These are phyloP conservation scores for Quercus phellos DNA, from an alignment of 331 rosid species.

Conservation along the genomic window DNA sequence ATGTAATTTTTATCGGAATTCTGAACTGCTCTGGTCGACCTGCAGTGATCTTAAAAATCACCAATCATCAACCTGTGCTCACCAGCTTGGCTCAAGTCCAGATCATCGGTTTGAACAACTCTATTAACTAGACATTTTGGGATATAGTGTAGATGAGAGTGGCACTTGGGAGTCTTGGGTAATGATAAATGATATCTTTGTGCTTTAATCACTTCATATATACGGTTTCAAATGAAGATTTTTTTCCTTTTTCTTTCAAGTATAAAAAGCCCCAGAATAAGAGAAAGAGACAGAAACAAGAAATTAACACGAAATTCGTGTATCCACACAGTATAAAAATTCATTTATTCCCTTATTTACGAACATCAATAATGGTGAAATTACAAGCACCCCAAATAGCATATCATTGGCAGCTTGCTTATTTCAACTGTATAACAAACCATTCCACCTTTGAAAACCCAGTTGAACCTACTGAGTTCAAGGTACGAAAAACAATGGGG, in stretches of 20 bases:
- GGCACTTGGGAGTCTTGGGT: no score
- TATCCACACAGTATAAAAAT: slow-evolving; percentile 17
- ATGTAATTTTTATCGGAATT: no score
- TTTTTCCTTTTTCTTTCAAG: background rate
- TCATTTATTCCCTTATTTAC: slow-evolving; percentile 29
- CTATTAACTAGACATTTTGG: no score
- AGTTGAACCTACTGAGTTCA: slow-evolving; percentile 32
- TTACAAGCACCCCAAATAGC: slow-evolving; percentile 25
- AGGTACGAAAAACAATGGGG: slow-evolving; percentile 15
- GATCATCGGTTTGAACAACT: no score
- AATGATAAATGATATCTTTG: no score
- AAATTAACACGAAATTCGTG: background rate
- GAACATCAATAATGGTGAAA: slow-evolving; percentile 17
- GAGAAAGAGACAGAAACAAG: background rate
- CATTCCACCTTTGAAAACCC: slow-evolving; percentile 33
- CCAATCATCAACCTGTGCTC: no score
- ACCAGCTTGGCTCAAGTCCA: no score
- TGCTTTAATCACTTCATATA: no score
- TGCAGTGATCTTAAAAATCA: no score
- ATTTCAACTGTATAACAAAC: slow-evolving; percentile 20
- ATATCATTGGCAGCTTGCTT: slow-evolving; percentile 20
- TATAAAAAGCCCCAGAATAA: background rate
- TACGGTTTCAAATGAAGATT: background rate
- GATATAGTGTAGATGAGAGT: no score
- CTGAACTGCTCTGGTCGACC: no score